These are phyloP conservation scores for Aspergillus taichungensis DNA, from an alignment of 495 filamentous ascomycete species.

Conservation along the genomic window DNA sequence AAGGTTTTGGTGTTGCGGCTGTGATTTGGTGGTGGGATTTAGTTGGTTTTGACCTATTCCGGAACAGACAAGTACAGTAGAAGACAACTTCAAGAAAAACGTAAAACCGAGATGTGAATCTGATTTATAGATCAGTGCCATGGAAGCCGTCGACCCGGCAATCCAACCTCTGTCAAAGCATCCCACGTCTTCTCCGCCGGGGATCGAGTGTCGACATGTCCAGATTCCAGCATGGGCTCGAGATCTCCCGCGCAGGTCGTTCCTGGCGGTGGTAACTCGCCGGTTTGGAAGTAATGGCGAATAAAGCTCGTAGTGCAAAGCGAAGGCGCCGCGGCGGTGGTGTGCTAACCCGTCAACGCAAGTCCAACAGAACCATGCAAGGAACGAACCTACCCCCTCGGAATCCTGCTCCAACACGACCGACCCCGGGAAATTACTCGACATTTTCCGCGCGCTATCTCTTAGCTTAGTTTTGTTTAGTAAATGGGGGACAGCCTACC, in stretches of 20 bases:
- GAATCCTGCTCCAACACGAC: constrained; percentile 43
- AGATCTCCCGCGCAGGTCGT: constrained; percentile 33
- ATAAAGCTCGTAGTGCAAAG: constrained; percentile 35
- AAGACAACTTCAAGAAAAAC: neutral
- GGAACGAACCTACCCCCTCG: constrained; percentile 39
- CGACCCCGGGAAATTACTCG: constrained; percentile 41
- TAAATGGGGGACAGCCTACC: constrained; percentile 10
- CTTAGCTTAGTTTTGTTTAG: constrained; percentile 4
- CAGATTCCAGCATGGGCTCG: constrained; percentile 22
- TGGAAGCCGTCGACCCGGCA: neutral
- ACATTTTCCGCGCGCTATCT: constrained; percentile 41
- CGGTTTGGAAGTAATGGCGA: constrained; percentile 39
- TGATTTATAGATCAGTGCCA: no score
- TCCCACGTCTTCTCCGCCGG: constrained; percentile 16
- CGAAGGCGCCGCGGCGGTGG: constrained; percentile 37
- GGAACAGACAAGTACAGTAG: neutral
- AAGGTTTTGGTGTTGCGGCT: no score
- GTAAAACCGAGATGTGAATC: neutral
- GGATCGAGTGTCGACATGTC: constrained; percentile 1
- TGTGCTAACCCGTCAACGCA: constrained; percentile 27
- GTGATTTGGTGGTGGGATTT: no score
- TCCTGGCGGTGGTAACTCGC: constrained; percentile 31
- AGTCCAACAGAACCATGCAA: neutral
- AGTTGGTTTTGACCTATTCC: neutral
- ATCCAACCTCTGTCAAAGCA: constrained; percentile 5